Evolutionary conservation across 140 eudicot species (phyloP), one percentile per base, ranked within the genome.

Genomic region (Ambrosia hybrid): DNA sequence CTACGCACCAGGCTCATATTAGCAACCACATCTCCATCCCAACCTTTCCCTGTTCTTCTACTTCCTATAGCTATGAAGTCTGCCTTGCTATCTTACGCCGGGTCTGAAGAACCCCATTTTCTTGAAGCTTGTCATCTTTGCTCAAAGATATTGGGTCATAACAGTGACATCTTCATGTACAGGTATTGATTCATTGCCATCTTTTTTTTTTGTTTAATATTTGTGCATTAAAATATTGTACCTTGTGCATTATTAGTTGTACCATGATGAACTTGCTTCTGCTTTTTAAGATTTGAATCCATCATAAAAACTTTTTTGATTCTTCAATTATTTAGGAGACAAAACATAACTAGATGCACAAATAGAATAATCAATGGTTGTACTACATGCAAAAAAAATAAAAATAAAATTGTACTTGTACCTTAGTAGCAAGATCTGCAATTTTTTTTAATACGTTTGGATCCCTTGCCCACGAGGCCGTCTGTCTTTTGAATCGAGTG

Each of bases 131-230:
- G 97, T 74, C 73, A 61, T 70, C 93, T 88, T 68, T 91, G 97
- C 84, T 79, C 76, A 11, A 88, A 85, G 72, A 59, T 85, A 10
- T 67, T 91, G 67, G 83, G 79, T 63, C 88, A 83, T 45, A 86
- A 86, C 83, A 78, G 74, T 73, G 97, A 88, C 72, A 91, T 91
- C 83, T 91, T 79, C 71, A 91, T 91, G 97, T 91, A 91, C 83
- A 91, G 96, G 97, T 90, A 75, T 75, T n/a, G 3, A 30, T 33
- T 57, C 0, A 45, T 4, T 60, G 26, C 58, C 59, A 12, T 0
- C 16, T 6, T 49, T 15, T 60, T 52, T n/a, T 9, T 49, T 15
- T 60, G 38, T 49, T 15, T 15, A 8, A 8, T 69, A 58, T 51
- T 11, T 16, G n/a, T 75, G 68, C 73, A 39, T 63, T 8, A 56